Conservation (phyloP, 805 yeast genomes). For the Lachancea lanzarotensis region DNA sequence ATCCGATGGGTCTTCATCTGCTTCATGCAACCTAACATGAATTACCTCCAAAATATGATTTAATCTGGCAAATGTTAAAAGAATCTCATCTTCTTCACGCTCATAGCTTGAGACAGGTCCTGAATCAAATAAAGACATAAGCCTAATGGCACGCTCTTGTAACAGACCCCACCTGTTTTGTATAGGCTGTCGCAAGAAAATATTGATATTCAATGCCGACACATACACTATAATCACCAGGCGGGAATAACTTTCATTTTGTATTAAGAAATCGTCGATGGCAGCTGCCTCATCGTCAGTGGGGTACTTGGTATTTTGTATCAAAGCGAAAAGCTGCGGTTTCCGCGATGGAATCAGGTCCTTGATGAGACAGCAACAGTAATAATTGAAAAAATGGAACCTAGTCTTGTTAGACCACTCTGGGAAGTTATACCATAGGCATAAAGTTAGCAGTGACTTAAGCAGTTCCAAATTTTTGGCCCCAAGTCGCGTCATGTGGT, state of each 20-base stretch:
- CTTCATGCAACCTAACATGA: conserved; percentile 43
- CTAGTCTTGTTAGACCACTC: conserved; percentile 76
- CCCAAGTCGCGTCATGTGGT: conserved; percentile 64
- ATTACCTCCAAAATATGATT: conserved; percentile 57
- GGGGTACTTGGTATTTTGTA: conserved; percentile 15
- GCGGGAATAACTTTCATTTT: conserved; percentile 7
- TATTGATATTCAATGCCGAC: conserved; percentile 54
- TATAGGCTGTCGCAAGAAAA: conserved; percentile 58
- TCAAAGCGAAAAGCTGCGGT: conserved; percentile 35
- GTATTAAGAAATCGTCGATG: conserved; percentile 10
- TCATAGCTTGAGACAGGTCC: conserved; percentile 10
- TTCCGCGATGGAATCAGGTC: conserved; percentile 66
- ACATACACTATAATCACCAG: conserved; percentile 48
- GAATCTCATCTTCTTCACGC: conserved; percentile 38
- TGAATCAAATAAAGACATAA: conserved; percentile 5
- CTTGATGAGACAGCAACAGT: conserved; percentile 61
- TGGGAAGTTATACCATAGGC: conserved; percentile 79
- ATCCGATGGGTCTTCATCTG: conserved; percentile 30
- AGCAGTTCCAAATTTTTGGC: conserved; percentile 63
- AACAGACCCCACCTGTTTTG: conserved; percentile 51
- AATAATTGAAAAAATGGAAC: conserved; percentile 58
- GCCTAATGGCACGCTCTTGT: conserved; percentile 18
- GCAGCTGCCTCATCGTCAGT: conserved; percentile 21
- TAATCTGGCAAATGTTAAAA: conserved; percentile 55
- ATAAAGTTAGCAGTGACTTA: conserved; percentile 51